Evolutionary conservation across 176 grass and related monocot genomes (phyloP).

Genomic region (Areca catechu): DNA sequence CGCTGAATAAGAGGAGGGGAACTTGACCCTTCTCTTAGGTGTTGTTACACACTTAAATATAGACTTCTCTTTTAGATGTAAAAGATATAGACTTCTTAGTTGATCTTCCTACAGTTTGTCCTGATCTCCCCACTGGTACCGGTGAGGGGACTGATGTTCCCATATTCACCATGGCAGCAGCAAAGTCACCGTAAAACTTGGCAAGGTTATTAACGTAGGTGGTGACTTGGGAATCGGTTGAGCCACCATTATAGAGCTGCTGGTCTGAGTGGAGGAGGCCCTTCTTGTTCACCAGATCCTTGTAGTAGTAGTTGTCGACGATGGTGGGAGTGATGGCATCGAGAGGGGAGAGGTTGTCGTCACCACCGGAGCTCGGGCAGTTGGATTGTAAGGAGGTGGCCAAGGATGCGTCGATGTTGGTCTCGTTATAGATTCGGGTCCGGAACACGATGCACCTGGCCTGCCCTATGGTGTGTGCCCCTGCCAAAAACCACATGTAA

Average conservation of each 20-base stretch:
- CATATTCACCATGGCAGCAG: constrained; percentile 39
- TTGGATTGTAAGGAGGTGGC: constrained; percentile 30
- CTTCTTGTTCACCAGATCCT: constrained; percentile 29
- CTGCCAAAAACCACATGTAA: background rate
- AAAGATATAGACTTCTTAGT: constrained; percentile 11
- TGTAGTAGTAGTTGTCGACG: constrained; percentile 43
- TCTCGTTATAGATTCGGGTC: constrained; percentile 34
- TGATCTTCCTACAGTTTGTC: constrained; percentile 42
- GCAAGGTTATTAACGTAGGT: constrained; percentile 22
- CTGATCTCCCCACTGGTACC: constrained; percentile 46
- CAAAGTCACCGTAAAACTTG: constrained; percentile 28
- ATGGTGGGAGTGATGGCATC: constrained; percentile 23
- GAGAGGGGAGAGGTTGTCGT: constrained; percentile 47
- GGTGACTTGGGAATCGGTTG: constrained; percentile 29
- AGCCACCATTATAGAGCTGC: constrained; percentile 39
- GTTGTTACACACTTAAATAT: constrained; percentile 1
- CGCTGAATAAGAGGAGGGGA: background rate
- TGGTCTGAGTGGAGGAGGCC: constrained; percentile 57
- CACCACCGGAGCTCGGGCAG: constrained; percentile 36
- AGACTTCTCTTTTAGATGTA: no score
- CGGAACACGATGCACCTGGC: constrained; percentile 40
- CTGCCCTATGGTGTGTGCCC: constrained; percentile 50
- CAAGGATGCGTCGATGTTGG: constrained; percentile 37
- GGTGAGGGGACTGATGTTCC: constrained; percentile 45
- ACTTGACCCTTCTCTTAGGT: constrained; percentile 10